These are phyloP conservation scores for Pseudopyricularia cyperi DNA, from an alignment of 2,329 filamentous ascomycete genomes.

Conservation along the genomic window DNA sequence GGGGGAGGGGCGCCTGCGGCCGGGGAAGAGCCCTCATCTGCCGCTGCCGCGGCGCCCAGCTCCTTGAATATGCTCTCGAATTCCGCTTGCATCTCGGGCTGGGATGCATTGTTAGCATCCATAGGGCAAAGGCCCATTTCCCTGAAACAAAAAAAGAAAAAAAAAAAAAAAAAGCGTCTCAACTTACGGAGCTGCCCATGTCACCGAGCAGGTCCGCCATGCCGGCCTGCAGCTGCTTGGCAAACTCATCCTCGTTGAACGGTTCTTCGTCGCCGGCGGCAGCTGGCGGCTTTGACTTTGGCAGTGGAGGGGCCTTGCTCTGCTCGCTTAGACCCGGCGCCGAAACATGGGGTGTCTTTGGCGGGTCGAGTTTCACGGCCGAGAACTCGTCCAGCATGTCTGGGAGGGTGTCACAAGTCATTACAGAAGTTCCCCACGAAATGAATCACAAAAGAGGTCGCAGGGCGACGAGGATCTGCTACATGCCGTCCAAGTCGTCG, in stretches of 20 bases:
- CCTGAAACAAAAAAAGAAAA: too few species aligned
- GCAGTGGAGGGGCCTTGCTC: conserved; percentile 4
- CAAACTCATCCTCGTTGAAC: conserved; percentile 63
- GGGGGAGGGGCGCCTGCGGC: conserved; percentile 10
- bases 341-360: neutral
- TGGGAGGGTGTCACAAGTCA: conserved; percentile 18
- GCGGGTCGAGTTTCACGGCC: conserved; percentile 38
- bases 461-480: too few species aligned
- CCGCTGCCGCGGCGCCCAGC: conserved; percentile 40
- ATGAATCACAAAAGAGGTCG: neutral
- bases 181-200: conserved; percentile 46
- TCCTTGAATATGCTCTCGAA: conserved; percentile 70
- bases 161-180: neutral
- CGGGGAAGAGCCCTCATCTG: conserved; percentile 16
- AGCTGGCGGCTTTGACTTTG: conserved; percentile 5
- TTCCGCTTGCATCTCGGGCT: conserved; percentile 64
- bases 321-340: conserved; percentile 21
- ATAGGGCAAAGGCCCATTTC: too few species aligned
- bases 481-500: conserved; percentile 76
- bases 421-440: neutral
- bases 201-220: conserved; percentile 76
- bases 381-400: conserved; percentile 92
- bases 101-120: neutral
- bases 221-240: conserved; percentile 73
- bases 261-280: conserved; percentile 22